phyloP scores from a whole-genome alignment of 805 yeast genomes.

The Blastobotrys robertii region DNA sequence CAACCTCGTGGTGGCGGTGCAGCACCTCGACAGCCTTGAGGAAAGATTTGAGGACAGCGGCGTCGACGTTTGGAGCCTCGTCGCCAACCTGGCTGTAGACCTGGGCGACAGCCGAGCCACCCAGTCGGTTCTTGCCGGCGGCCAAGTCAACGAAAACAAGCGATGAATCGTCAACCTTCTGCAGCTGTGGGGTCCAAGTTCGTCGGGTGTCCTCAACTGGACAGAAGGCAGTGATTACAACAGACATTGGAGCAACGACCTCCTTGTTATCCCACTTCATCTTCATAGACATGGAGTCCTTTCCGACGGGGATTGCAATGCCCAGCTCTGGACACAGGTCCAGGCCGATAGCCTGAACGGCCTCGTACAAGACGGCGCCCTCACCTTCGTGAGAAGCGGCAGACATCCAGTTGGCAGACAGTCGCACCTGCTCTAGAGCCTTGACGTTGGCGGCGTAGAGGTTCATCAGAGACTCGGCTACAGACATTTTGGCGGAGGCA shows the following conservation, averaged over 20 bases:
- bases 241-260: constrained; percentile 91
- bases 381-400: constrained; percentile 93
- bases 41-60: constrained; percentile 54
- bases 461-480: constrained; percentile 89
- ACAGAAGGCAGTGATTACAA: constrained; percentile 84
- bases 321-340: constrained; percentile 92
- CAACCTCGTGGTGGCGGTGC: constrained; percentile 48
- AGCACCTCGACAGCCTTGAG: constrained; percentile 59
- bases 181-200: constrained; percentile 92
- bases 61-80: constrained; percentile 71
- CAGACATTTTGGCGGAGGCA: constrained; percentile 90
- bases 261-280: constrained; percentile 86
- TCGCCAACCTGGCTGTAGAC: constrained; percentile 84
- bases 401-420: constrained; percentile 99
- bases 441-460: constrained; percentile 83
- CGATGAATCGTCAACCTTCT: constrained; percentile 33
- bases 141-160: constrained; percentile 78
- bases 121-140: constrained; percentile 50
- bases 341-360: constrained; percentile 91
- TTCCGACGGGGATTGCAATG: constrained; percentile 91
- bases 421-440: constrained; percentile 60
- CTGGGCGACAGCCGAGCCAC: constrained; percentile 93
- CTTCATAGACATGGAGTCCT: constrained; percentile 98
- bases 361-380: constrained; percentile 90
- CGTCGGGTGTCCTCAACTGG: constrained; percentile 75